Base-by-base conservation (phyloP, 345 rosid species). In the Eucalyptus pauciflora region DNA sequence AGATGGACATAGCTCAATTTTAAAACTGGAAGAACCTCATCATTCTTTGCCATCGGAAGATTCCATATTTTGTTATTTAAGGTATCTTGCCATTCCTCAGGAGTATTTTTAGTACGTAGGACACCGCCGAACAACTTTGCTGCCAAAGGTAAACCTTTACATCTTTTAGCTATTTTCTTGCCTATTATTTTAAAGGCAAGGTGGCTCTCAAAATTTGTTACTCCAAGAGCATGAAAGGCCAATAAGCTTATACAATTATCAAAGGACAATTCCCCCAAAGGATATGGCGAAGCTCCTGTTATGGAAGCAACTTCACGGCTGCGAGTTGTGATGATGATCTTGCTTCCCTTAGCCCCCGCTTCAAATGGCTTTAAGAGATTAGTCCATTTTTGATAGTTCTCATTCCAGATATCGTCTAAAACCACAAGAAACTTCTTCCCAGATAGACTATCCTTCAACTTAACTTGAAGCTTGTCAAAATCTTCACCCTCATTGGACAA, bases 271-370 rank as follows among this genome's bases (percentile, higher is more conserved):
- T 25, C 5, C 6, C 25, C 4, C 62, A 56, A 56, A 22, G 0
- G 62, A 56, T 10, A 56, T 2, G 12, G 1, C 6, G 0, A 56
- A 56, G 27, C 27, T 4, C 62, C 0, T 10, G 5, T 56, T 56
- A 22, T 22, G 29, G 29, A 24, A 24, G 12, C 62, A 56, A 56
- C 62, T 0, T 22, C 0, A 56, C 0, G 3, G 27, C 4, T 24
- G 62, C 62, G 29, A 56, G 62, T 24, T 0, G 62, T 56, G 62
- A 56, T 10, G 4, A 56, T 22, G 6, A 56, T 56, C 27, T 24
- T 56, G 27, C 62, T 56, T 56, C 62, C 62, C 29, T 1, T 56
- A 10, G 62, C 62, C 29, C 6, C 62, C 5, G 0, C 29, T 24
- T 22, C 62, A 56, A 56, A 56, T 56, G 62, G 62, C 13, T 9